Base-by-base conservation (phyloP, 345 rosid genomes). In the Alliaria petiolata region DNA sequence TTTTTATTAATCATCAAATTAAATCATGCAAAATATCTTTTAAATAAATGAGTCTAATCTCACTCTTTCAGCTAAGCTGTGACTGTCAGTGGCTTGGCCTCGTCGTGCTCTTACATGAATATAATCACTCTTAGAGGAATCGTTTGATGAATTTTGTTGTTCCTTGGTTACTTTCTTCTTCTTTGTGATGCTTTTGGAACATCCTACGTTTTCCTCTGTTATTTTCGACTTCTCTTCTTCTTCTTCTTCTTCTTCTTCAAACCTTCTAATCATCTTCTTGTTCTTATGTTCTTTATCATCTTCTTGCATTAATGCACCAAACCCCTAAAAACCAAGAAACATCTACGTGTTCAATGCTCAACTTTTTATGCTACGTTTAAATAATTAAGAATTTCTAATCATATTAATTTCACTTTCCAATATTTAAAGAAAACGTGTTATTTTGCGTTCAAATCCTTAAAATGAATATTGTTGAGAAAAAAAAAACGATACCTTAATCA, bases 21-120 rank as follows among this genome's bases (percentile, higher is more conserved):
- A 42, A 14, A 42, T 14, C 8, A 42, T 42, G 16, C 6, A 42
- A 13, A 14, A 14, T 40, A 14, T 39, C 15, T 40, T 40, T 40
- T 40, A 13, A 39, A 4, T 3, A 39, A 14, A 42, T 6, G 16
- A 2, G 15, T 42, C 1, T 42, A 6, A 40, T 43, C 50, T 45
- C 50, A 45, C 50, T 45, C 50, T 45, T 45, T 45, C 50, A 16
- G 50, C 50, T 45, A 45, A 45, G 62, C 62, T 56, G 62, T 56
- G 43, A 19, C 62, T 34, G 12, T 56, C 62, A 5, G 62, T 56
- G 43, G 62, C 62, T 56, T 56, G 62, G 28, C 62, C 62, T 34
- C 62, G 39, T 36, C 62, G 62, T 10, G 62, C 62, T 16, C 62
- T 38, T 15, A 56, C 62, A 6, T 34, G 62, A 34, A 56, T 56